A percentile compares a stretch with the other conserved stretches of the same genome.
These are phyloP conservation scores for Metschnikowia dekortorum DNA, from an alignment of 805 yeast genomes.

Conservation along the genomic window DNA sequence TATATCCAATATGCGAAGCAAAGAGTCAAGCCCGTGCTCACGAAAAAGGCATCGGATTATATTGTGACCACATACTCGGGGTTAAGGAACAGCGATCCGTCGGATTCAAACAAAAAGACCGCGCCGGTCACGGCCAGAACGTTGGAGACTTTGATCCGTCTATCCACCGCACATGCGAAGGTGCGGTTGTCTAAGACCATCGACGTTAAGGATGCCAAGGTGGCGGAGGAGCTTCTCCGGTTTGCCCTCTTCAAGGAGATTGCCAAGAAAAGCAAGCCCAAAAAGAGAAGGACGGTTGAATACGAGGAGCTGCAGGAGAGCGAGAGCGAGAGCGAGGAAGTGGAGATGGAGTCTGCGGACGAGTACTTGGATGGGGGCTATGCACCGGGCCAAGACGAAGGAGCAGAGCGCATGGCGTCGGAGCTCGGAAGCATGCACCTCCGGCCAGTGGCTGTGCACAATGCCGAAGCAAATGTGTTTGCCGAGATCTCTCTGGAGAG, in stretches of 20 bases:
- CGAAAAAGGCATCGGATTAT: slow-evolving; percentile 70
- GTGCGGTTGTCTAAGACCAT: slow-evolving; percentile 79
- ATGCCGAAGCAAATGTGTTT: slow-evolving; percentile 19
- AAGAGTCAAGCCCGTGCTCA: slow-evolving; percentile 75
- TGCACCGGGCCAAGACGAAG: neutral
- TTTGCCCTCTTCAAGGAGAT: slow-evolving; percentile 83
- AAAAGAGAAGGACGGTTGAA: slow-evolving; percentile 22
- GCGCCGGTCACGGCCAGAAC: slow-evolving; percentile 99
- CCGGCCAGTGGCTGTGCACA: slow-evolving; percentile 26
- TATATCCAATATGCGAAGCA: slow-evolving; percentile 92
- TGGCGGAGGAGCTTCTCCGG: slow-evolving; percentile 80
- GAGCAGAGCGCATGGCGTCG: slow-evolving; percentile 3
- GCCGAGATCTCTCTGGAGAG: slow-evolving; percentile 29
- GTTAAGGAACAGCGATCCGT: slow-evolving; percentile 65
- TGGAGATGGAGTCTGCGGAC: slow-evolving; percentile 14
- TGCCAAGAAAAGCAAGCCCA: slow-evolving; percentile 30
- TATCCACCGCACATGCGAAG: slow-evolving; percentile 95
- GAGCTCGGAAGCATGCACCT: slow-evolving; percentile 29
- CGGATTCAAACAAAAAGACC: slow-evolving; percentile 63
- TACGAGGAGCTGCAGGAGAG: slow-evolving; percentile 23
- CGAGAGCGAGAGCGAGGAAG: slow-evolving; percentile 33
- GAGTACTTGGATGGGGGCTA: slow-evolving; percentile 13
- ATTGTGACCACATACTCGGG: slow-evolving; percentile 78
- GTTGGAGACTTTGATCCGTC: slow-evolving; percentile 88
- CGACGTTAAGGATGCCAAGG: slow-evolving; percentile 71